These are phyloP conservation scores for Fusarium mexicanum DNA, from an alignment of 2,329 filamentous ascomycete species.

Conservation along the genomic window DNA sequence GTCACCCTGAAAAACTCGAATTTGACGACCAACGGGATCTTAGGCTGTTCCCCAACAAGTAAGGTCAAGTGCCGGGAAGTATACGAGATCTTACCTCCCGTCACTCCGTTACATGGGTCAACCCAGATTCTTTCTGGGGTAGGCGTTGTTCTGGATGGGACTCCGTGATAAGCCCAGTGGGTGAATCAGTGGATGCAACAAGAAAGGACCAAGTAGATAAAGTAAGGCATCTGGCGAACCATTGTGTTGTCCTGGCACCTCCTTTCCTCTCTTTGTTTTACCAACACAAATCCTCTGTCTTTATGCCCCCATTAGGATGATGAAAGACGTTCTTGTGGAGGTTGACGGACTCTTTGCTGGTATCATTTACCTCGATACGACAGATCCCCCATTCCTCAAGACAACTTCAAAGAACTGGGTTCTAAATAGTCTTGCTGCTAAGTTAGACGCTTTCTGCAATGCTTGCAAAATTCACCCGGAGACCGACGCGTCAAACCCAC, in stretches of 20 bases:
- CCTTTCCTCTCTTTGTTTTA: not conserved
- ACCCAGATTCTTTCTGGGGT: not conserved
- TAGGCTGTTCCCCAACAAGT: not conserved
- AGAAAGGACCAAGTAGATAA: not conserved
- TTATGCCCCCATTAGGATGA: not conserved
- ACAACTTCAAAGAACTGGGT: fast-evolving
- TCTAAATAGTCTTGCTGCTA: not conserved
- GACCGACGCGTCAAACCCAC: not conserved
- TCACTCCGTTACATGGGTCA: not conserved
- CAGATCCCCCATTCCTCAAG: not conserved
- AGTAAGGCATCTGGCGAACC: not conserved
- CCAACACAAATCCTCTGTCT: not conserved
- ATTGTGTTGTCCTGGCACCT: not conserved
- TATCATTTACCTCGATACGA: conserved; percentile 16
- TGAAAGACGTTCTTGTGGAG: not conserved
- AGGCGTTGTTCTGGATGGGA: not conserved
- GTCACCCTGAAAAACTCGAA: not conserved
- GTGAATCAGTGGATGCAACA: not conserved
- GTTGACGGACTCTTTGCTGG: conserved; percentile 23
- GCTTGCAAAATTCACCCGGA: fast-evolving
- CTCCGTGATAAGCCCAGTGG: not conserved
- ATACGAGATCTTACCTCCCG: not conserved
- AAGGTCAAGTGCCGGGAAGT: not conserved
- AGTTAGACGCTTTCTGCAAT: not conserved
- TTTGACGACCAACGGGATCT: not conserved